Conservation (phyloP, 139 green algal species). For the Coelastrella sp. region DNA sequence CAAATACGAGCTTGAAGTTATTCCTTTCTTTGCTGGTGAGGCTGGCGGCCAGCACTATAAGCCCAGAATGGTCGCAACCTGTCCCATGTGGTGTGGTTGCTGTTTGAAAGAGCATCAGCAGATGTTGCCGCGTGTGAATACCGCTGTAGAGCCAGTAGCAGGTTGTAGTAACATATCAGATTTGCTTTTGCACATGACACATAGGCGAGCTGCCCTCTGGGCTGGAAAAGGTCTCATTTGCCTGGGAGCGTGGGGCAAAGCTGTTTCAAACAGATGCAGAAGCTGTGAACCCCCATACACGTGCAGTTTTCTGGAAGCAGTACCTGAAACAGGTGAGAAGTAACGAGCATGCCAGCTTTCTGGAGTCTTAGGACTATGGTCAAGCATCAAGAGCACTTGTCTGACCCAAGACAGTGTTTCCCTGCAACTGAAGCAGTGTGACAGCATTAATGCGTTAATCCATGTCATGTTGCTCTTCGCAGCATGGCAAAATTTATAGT, state of each 20-base stretch:
- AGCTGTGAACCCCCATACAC: slow-evolving; percentile 58
- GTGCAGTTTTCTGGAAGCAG: slow-evolving; percentile 69
- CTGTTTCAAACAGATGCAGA: slow-evolving; percentile 64
- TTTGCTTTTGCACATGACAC: no score
- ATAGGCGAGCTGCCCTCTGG: slow-evolving; percentile 62
- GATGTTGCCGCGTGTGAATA: no score
- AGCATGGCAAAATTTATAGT: background rate
- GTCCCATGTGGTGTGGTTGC: background rate
- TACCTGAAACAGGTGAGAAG: slow-evolving; percentile 63
- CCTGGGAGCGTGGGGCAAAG: slow-evolving; percentile 68
- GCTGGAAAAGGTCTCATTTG: slow-evolving; percentile 55
- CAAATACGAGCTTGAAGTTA: slow-evolving; percentile 65
- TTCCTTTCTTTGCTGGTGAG: slow-evolving; percentile 60
- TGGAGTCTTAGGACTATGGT: no score
- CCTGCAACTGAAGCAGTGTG: no score
- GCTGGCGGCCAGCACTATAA: background rate
- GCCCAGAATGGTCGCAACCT: background rate
- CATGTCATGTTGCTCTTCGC: background rate
- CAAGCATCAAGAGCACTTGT: no score
- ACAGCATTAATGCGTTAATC: background rate
- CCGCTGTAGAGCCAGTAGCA: no score
- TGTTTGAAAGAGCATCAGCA: no score
- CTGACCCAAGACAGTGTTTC: no score
- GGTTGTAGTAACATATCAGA: no score
- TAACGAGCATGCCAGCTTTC: no score